Base-by-base conservation (phyloP, 352 stramenopile species). In the Phytophthora palmivora region DNA sequence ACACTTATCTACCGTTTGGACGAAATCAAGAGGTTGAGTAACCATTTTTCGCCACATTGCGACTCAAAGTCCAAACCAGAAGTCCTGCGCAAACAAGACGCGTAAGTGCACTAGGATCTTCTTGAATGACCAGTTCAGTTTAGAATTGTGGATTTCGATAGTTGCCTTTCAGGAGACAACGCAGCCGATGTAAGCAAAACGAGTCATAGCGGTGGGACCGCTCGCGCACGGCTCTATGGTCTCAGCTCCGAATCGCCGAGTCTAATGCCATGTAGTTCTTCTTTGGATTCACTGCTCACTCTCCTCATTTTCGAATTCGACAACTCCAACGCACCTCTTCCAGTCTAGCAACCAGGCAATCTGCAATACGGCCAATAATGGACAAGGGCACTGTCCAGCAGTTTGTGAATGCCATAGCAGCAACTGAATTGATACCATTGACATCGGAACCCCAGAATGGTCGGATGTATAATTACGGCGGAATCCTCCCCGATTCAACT, bases 141-240 rank as follows among this genome's bases (percentile, higher is more conserved):
- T 48, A 7, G 33, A 38, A 57, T 57, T 34, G 57, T 48, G 24
- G 57, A 66, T 66, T 37, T 45, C 32, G 53, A 60, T 18, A 66
- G 48, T 66, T 66, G 48, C 32, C 21, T 19, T 19, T 36, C 11
- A 9, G 49, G 11, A 22, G 24, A 4, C 21, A 62, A 36, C 42
- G 38, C 38, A 52, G 12, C 39, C 42, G 36, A 46, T 57, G 51
- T 33, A 69, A 69, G 39, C 53, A 69, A 55, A 44, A 3, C 38
- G 38, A 45, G 45, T 55, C 60, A 64, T 49, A 69, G 60, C 45
- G n/a, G 53, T 62, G 50, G 52, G 59, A 57, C 46, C 42, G 26
- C 58, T 58, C 36, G 15, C 22, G 53, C 53, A 69, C 42, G 58
- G 51, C 47, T 10, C 30, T 47, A 49, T 36, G 46, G 57, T 52